Conservation (phyloP, 2,329 filamentous ascomycete genomes). For the Taxawa tesnikishii region DNA sequence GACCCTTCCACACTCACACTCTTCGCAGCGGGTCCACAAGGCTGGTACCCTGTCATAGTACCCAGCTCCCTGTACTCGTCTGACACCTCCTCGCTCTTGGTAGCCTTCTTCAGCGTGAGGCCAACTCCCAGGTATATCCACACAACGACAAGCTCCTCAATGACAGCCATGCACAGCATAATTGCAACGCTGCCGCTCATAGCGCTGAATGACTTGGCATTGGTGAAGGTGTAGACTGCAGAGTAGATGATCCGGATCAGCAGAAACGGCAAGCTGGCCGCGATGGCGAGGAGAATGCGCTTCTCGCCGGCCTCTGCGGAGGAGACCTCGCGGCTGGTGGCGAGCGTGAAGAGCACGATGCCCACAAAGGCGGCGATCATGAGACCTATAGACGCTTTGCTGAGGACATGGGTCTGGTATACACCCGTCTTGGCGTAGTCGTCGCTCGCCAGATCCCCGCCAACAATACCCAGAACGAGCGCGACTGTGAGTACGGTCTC, state of each 20-base stretch:
- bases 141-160: constrained; percentile 2
- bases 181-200: constrained; percentile 2
- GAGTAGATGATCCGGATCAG: constrained; percentile 24
- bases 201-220: constrained; percentile 7
- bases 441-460: constrained; percentile 9
- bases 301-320: constrained; percentile 5
- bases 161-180: constrained; percentile 3
- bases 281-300: constrained; percentile 12
- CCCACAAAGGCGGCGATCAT: constrained; percentile 12
- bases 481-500: constrained; percentile 12
- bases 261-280: constrained; percentile 16
- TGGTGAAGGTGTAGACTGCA: constrained; percentile 10
- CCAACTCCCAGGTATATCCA: constrained; percentile 3
- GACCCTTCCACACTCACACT: too few species aligned
- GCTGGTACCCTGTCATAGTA: too few species aligned
- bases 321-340: constrained; percentile 3
- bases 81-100: background rate
- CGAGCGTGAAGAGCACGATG: constrained; percentile 10
- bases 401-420: constrained; percentile 9
- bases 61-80: too few species aligned
- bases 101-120: constrained; percentile 2
- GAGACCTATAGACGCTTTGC: constrained; percentile 8
- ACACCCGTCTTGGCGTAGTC: constrained; percentile 7
- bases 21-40: too few species aligned
- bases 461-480: constrained; percentile 15